Evolutionary conservation across 805 yeast genomes (phyloP).

Genomic region (Suhomyces emberorum): DNA sequence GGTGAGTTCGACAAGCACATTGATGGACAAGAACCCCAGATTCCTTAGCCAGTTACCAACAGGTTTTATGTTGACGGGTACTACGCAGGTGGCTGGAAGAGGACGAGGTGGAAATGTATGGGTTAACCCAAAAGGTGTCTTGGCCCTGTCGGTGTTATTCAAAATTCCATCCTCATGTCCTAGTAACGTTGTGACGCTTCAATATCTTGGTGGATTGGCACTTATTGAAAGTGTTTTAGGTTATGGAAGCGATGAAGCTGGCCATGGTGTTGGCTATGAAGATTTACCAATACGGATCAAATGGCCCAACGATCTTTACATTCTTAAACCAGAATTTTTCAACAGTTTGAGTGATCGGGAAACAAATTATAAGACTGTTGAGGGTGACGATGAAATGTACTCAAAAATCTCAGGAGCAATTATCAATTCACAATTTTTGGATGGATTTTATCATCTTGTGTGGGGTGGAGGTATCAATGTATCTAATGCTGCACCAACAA

Average conservation of each 20-base stretch:
- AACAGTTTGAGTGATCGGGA: constrained; percentile 26
- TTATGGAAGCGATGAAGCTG: constrained; percentile 43
- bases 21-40: constrained; percentile 69
- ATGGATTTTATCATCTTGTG: constrained; percentile 60
- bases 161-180: constrained; percentile 43
- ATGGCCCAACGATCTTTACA: constrained; percentile 96
- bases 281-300: constrained; percentile 78
- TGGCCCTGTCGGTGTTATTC: constrained; percentile 74
- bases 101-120: constrained; percentile 95
- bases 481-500: constrained; percentile 84
- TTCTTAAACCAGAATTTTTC: constrained; percentile 60
- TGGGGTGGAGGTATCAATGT: constrained; percentile 89
- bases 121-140: constrained; percentile 91
- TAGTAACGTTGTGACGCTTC: constrained; percentile 69
- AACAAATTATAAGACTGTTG: constrained; percentile 33
- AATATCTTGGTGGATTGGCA: constrained; percentile 81
- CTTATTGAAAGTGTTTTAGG: constrained; percentile 70
- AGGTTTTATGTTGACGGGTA: constrained; percentile 69
- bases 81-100: constrained; percentile 83
- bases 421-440: constrained; percentile 70
- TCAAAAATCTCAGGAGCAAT: constrained; percentile 81
- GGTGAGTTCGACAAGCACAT: constrained; percentile 78
- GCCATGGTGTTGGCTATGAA: constrained; percentile 53
- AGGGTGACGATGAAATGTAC: constrained; percentile 61
- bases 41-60: constrained; percentile 61